These are phyloP conservation scores for Xylariaceae sp. DNA, from an alignment of 2,329 filamentous ascomycete genomes.

Conservation along the genomic window DNA sequence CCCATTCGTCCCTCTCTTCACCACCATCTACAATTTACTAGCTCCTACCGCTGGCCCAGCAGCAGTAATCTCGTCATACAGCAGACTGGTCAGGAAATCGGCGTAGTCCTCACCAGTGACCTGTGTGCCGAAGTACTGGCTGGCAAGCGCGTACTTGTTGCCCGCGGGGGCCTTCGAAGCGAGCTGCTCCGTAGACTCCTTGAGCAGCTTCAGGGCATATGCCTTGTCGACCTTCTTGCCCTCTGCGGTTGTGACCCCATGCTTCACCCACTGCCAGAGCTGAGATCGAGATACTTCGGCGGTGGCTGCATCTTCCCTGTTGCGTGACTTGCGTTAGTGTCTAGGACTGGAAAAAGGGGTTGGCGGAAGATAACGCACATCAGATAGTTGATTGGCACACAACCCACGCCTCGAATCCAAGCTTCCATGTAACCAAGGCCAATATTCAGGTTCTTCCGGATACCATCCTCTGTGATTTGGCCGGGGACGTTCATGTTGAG, in stretches of 20 bases:
- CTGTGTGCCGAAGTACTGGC: conserved; percentile 88
- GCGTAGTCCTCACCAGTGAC: conserved; percentile 97
- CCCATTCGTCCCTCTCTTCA: background rate
- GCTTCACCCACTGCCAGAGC: conserved; percentile 92
- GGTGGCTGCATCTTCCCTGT: conserved; percentile 87
- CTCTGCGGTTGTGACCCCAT: conserved; percentile 72
- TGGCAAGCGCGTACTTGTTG: conserved; percentile 88
- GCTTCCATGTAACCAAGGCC: conserved; percentile 98
- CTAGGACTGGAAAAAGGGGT: background rate
- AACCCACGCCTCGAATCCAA: conserved; percentile 92
- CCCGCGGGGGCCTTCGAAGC: conserved; percentile 73
- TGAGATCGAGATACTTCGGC: conserved; percentile 93
- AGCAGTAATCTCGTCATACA: conserved; percentile 36
- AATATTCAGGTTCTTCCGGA: conserved; percentile 96
- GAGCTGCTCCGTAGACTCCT: conserved; percentile 79
- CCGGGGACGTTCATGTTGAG: conserved; percentile 98
- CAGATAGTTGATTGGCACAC: conserved; percentile 94
- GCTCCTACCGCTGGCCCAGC: conserved; percentile 31
- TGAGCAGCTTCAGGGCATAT: conserved; percentile 81
- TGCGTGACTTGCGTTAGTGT: background rate
- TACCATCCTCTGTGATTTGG: conserved; percentile 86
- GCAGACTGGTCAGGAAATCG: conserved; percentile 76
- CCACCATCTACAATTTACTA: conserved; percentile 28
- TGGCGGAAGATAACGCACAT: conserved; percentile 57
- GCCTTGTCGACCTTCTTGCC: conserved; percentile 92